Evolutionary conservation across 768 basidiomycete species (phyloP).

Genomic region (Cyclocybe aegerita): DNA sequence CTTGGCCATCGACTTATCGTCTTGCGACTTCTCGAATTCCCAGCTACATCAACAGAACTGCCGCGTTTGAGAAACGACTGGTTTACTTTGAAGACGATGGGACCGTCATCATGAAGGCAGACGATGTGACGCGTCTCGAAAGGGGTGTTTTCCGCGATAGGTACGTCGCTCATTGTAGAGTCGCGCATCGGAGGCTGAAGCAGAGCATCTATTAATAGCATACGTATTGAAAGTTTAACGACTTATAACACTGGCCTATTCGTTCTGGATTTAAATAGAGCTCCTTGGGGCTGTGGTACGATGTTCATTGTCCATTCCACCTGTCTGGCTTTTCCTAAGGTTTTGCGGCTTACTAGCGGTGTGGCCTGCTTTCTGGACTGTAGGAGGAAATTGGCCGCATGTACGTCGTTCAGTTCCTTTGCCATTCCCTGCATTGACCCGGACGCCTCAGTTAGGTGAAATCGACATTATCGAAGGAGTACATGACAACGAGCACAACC

Average conservation of each 20-base stretch:
- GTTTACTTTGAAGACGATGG: conserved; percentile 57
- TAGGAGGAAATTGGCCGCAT: conserved; percentile 64
- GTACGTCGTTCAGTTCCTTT: conserved; percentile 35
- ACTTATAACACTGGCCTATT: conserved; percentile 78
- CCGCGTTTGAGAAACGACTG: conserved; percentile 53
- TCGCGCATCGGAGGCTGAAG: not conserved
- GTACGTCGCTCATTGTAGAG: conserved; percentile 29
- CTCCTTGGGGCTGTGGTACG: conserved; percentile 87
- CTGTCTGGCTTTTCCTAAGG: not conserved
- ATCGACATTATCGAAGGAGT: conserved; percentile 87
- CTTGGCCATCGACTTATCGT: not conserved
- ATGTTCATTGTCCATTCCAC: conserved; percentile 16
- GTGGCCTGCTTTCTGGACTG: conserved; percentile 87
- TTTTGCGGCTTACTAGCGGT: conserved; percentile 46
- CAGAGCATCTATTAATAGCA: conserved; percentile 38
- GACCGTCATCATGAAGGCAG: conserved; percentile 75
- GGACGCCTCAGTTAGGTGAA: conserved; percentile 58
- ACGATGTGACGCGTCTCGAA: conserved; percentile 58
- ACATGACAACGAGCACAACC: conserved; percentile 82
- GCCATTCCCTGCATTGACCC: not conserved
- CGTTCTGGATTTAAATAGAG: conserved; percentile 78
- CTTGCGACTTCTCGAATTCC: not conserved
- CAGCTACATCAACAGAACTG: conserved; percentile 61
- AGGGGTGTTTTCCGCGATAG: conserved; percentile 60
- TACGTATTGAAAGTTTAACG: conserved; percentile 70